A percentile compares a stretch with the other conserved stretches of the same genome.
Evolutionary conservation across 2,329 filamentous ascomycete genomes (phyloP).

Genomic region (Fusarium miscanthi): DNA sequence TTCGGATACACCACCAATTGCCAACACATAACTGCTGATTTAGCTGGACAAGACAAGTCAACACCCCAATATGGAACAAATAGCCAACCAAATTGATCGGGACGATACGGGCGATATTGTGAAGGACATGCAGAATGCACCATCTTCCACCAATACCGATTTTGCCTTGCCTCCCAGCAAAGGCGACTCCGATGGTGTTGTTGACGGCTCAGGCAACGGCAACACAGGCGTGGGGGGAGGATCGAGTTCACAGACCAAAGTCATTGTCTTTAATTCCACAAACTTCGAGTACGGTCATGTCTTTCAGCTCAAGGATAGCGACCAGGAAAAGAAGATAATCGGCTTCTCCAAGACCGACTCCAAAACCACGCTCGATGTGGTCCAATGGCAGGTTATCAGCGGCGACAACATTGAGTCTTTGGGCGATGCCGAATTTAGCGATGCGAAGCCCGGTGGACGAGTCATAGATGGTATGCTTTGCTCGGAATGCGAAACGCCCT

Average conservation of each 20-base stretch:
- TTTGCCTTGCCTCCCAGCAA: neutral
- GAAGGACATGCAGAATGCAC: neutral
- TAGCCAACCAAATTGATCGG: slow-evolving; percentile 5
- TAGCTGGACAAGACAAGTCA: neutral
- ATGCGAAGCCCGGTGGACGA: neutral
- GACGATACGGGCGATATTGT: slow-evolving; percentile 1
- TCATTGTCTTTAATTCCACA: neutral
- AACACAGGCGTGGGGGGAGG: neutral
- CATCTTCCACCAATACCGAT: neutral
- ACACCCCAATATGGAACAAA: slow-evolving; percentile 19
- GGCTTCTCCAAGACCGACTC: neutral
- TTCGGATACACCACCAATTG: neutral
- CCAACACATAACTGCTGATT: neutral
- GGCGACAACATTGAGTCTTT: neutral
- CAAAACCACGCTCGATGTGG: neutral
- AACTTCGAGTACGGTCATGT: neutral
- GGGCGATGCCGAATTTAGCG: neutral
- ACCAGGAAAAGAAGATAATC: neutral
- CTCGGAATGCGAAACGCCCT: neutral
- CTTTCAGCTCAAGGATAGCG: neutral
- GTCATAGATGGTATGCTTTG: neutral
- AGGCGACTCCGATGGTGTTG: neutral
- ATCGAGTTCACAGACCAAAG: neutral
- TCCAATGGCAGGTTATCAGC: slow-evolving; percentile 4
- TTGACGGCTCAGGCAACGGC: neutral